Percentiles rank a stretch among this genome's conserved stretches.
These are phyloP conservation scores for Oryza meridionalis DNA, from an alignment of 176 grass and related monocot genomes.

Conservation along the genomic window DNA sequence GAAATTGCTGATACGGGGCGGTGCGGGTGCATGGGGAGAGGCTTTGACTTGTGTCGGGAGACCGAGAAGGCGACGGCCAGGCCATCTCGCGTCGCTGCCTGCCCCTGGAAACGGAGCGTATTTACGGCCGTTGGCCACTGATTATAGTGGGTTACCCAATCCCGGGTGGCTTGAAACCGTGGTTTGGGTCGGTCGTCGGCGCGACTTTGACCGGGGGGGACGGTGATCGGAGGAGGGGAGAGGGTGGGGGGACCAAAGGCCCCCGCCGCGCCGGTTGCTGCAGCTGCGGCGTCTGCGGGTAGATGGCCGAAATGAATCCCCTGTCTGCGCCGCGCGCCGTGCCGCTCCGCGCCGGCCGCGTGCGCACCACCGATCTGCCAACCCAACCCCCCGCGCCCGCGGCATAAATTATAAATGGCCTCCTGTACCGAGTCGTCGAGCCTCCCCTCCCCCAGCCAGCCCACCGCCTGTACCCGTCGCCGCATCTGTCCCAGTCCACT, in stretches of 20 bases:
- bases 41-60: conserved; percentile 41
- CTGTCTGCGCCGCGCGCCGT: neutral
- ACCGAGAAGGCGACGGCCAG: conserved; percentile 13
- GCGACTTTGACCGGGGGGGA: conserved; percentile 20
- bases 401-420: conserved; percentile 13
- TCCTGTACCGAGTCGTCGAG: neutral
- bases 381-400: neutral
- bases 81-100: neutral
- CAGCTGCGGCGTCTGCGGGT: neutral
- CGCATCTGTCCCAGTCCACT: neutral
- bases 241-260: neutral
- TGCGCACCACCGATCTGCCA: neutral
- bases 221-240: too few species aligned
- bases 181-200: neutral
- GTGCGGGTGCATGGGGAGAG: neutral
- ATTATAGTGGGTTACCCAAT: too few species aligned
- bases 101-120: neutral
- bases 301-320: neutral
- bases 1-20: neutral
- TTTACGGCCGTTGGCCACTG: conserved; percentile 6
- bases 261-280: neutral
- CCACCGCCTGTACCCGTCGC: neutral
- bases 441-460: too few species aligned
- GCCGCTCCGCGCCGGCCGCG: neutral
- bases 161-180: too few species aligned